Base-by-base conservation (phyloP, 495 filamentous ascomycete species). In the Aspergillus cavernicola region DNA sequence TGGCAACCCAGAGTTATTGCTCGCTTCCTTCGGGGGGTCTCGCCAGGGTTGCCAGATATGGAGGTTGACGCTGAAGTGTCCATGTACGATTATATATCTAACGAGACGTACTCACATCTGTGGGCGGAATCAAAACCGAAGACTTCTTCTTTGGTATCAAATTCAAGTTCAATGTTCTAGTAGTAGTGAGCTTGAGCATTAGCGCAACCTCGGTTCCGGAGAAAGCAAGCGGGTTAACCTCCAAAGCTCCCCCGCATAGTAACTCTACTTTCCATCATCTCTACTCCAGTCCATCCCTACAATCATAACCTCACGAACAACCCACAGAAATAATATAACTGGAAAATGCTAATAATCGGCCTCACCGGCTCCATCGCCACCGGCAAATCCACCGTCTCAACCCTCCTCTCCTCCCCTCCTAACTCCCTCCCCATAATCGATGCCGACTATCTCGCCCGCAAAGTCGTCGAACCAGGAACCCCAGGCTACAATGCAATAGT, bases 291-390 rank as follows among this genome's bases (percentile, higher is more conserved):
- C 10, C 12, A 46, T 33, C n/a, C 12, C 37, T 44, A 22, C 20
- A n/a, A 36, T 24, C 57, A 12, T 42, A 1, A 9, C 24, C 16
- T 16, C 24, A 4, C 28, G 31, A 35, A 31, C 8, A 36, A 29
- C 5, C 37, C 13, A 54, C 12, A 12, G 2, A 29, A 23, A 38
- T 1, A 13, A n/a, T n/a, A n/a, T n/a, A n/a, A n/a, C n/a, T n/a
- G n/a, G n/a, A 63, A 56, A 49, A 98, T 98, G 95, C 82, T 98
- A 48, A 81, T 98, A 61, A 89, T 98, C 64, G 93, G 93, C 58
- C 85, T 98, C 23, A 98, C 93, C 31, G 93, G 93, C 72, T 96
- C 91, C 53, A 96, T 98, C 67, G 92, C 93, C 31, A 97, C 95
- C 3, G 93, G 95, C 66, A 98, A 98, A 83, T 95, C 91, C 29